Evolutionary conservation across 441 rosid genomes (phyloP).

Genomic region (Metrosideros polymorpha): DNA sequence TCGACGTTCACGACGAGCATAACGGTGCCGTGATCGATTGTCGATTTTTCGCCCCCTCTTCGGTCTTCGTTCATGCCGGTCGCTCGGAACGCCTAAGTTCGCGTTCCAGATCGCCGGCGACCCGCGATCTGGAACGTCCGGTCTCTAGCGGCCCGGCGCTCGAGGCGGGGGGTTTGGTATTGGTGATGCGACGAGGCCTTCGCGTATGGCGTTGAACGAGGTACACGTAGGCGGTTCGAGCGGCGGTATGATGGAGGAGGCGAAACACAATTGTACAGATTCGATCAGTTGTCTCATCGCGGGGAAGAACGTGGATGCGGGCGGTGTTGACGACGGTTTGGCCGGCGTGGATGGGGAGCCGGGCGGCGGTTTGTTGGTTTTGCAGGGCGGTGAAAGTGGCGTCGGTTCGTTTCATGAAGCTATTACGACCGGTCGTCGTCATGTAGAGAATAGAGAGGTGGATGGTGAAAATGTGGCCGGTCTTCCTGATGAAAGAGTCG

Average conservation of each 20-base stretch:
- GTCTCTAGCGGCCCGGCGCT: background rate
- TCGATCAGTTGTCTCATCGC: background rate
- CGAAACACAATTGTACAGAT: background rate
- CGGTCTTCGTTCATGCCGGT: background rate
- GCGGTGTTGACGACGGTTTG: background rate
- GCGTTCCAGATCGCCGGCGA: background rate
- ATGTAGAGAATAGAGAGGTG: background rate
- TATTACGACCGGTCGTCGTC: background rate
- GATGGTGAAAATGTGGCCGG: background rate
- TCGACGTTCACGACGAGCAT: background rate
- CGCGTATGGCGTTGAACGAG: background rate
- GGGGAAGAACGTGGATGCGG: background rate
- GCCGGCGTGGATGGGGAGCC: background rate
- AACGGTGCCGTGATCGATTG: background rate
- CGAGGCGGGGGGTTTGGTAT: background rate
- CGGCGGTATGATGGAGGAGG: background rate
- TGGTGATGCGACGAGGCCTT: background rate
- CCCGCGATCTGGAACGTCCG: background rate
- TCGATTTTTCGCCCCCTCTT: background rate
- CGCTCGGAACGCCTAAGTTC: background rate
- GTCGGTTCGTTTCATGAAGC: background rate
- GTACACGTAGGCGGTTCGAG: background rate
- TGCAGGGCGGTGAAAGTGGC: background rate
- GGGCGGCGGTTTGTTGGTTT: background rate
- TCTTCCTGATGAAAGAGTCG: background rate